phyloP scores from a whole-genome alignment of 2,329 filamentous ascomycete species.

The Penicillium palitans region DNA sequence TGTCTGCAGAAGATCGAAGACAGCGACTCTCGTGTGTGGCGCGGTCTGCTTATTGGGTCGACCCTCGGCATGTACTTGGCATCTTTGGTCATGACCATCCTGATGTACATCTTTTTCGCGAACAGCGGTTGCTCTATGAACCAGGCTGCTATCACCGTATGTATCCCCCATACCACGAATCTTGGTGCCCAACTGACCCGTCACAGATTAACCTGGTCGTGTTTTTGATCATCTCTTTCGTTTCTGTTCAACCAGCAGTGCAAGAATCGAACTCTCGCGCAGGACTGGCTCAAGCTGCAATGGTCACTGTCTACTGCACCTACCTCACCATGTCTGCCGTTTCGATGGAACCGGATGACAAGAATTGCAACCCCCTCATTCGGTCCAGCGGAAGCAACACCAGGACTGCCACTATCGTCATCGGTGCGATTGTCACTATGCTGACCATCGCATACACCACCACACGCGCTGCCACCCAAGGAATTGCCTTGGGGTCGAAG shows the following conservation, averaged over 20 bases:
- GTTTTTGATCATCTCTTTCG: slow-evolving; percentile 73
- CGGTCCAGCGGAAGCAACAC: slow-evolving; percentile 69
- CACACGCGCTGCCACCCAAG: slow-evolving; percentile 89
- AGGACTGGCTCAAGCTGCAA: slow-evolving; percentile 93
- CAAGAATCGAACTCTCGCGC: slow-evolving; percentile 93
- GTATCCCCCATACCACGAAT: slow-evolving; percentile 23
- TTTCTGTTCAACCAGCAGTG: slow-evolving; percentile 86
- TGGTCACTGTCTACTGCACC: slow-evolving; percentile 97
- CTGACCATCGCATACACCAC: slow-evolving; percentile 97
- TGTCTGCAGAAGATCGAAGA: slow-evolving; percentile 92
- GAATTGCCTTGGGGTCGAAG: slow-evolving; percentile 59
- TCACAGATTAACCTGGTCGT: slow-evolving; percentile 75
- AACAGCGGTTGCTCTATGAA: slow-evolving; percentile 84
- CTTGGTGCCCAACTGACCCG: slow-evolving; percentile 18
- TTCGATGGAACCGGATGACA: slow-evolving; percentile 96
- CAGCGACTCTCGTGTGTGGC: slow-evolving; percentile 80
- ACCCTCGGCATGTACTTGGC: slow-evolving; percentile 91
- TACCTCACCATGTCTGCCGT: slow-evolving; percentile 98
- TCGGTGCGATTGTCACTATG: slow-evolving; percentile 95
- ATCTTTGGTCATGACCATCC: slow-evolving; percentile 87
- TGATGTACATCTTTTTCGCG: slow-evolving; percentile 98
- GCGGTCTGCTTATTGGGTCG: slow-evolving; percentile 82
- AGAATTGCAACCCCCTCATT: slow-evolving; percentile 89
- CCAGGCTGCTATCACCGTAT: slow-evolving; percentile 82
- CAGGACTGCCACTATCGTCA: slow-evolving; percentile 82